These are phyloP conservation scores for Papilionanthe hybrid DNA, from an alignment of 116 monocot genomes.

Conservation along the genomic window DNA sequence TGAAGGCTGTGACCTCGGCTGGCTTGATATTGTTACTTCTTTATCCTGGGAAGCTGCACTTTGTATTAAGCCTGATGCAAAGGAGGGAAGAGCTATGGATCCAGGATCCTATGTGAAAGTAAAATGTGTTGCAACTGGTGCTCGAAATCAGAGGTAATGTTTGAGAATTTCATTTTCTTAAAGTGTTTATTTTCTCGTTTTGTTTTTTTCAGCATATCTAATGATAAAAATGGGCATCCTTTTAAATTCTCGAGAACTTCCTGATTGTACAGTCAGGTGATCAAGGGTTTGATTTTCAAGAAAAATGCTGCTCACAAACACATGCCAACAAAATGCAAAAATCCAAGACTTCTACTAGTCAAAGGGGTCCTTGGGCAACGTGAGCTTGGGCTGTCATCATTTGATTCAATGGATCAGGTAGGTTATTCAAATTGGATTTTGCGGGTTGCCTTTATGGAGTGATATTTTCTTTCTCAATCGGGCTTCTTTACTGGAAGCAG, in stretches of 20 bases:
- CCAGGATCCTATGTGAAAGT: slow-evolving; percentile 79
- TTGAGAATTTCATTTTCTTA: not conserved
- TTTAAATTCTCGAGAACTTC: not conserved
- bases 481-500: slow-evolving; percentile 22
- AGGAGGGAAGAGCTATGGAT: slow-evolving; percentile 86
- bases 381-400: slow-evolving; percentile 69
- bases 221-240: not conserved
- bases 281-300: slow-evolving; percentile 90
- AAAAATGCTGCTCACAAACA: slow-evolving; percentile 89
- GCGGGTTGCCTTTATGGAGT: not conserved
- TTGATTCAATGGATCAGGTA: slow-evolving; percentile 79
- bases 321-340: slow-evolving; percentile 73
- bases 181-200: not conserved
- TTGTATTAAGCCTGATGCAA: slow-evolving; percentile 75
- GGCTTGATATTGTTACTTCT: slow-evolving; percentile 78
- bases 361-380: slow-evolving; percentile 67
- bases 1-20: slow-evolving; percentile 30
- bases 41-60: slow-evolving; percentile 92
- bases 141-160: slow-evolving; percentile 56
- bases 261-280: slow-evolving; percentile 58
- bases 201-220: not conserved
- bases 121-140: slow-evolving; percentile 73
- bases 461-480: not conserved
- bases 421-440: not conserved
- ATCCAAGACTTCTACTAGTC: slow-evolving; percentile 72